Percentiles rank a stretch among this genome's conserved stretches.
Conservation (phyloP, 768 basidiomycete species). For the Leccinum variicolor region DNA sequence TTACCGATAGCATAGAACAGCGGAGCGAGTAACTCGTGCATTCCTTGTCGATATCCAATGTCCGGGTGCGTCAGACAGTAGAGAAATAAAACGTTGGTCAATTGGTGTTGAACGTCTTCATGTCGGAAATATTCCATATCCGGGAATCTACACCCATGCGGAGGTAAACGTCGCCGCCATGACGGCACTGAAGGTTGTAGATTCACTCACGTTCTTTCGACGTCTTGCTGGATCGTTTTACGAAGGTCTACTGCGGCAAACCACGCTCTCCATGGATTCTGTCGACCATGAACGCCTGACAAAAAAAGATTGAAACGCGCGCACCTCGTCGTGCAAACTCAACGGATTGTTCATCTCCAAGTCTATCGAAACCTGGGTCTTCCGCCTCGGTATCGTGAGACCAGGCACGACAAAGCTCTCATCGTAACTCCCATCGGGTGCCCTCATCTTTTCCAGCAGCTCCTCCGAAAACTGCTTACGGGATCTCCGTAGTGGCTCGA, state of each 20-base stretch:
- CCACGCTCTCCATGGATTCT: slow-evolving; percentile 97
- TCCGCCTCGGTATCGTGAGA: slow-evolving; percentile 33
- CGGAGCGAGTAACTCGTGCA: slow-evolving; percentile 95
- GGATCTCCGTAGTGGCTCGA: slow-evolving; percentile 41
- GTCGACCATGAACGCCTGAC: background rate
- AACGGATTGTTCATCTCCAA: slow-evolving; percentile 78
- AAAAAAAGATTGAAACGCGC: background rate
- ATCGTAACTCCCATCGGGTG: slow-evolving; percentile 85
- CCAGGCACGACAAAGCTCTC: slow-evolving; percentile 61
- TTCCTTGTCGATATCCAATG: slow-evolving; percentile 95
- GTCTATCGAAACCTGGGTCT: slow-evolving; percentile 35
- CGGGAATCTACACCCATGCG: slow-evolving; percentile 70
- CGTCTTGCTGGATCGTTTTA: slow-evolving; percentile 89
- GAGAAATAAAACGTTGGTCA: slow-evolving; percentile 87
- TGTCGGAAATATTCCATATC: slow-evolving; percentile 90
- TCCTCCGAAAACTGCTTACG: slow-evolving; percentile 57
- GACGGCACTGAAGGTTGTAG: background rate
- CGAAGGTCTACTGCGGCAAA: slow-evolving; percentile 86
- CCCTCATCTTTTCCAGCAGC: slow-evolving; percentile 67
- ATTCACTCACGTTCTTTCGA: slow-evolving; percentile 82
- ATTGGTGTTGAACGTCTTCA: slow-evolving; percentile 65
- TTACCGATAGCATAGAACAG: slow-evolving; percentile 62
- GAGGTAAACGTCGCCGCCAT: background rate
- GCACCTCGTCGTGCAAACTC: slow-evolving; percentile 72
- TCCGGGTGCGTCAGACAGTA: slow-evolving; percentile 75